phyloP scores from a whole-genome alignment of 768 basidiomycete genomes.

The Dacryopinax primogenitus region DNA sequence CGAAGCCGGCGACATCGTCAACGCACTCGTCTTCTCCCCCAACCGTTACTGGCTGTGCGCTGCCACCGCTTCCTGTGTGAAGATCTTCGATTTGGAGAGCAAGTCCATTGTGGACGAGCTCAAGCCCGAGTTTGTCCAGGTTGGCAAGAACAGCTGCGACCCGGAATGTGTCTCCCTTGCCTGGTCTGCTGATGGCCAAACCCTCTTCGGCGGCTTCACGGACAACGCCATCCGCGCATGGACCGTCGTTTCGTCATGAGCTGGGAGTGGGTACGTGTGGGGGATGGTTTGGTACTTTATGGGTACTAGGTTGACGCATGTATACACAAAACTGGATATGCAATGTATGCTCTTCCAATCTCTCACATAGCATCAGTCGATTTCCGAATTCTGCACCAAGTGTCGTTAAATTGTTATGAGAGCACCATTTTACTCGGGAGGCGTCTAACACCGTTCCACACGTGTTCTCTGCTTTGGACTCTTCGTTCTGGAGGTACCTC shows the following conservation, averaged over 20 bases:
- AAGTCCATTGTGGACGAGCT: constrained; percentile 99
- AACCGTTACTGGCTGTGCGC: constrained; percentile 99
- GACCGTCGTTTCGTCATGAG: constrained; percentile 44
- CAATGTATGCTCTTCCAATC: neutral
- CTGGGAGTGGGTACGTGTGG: neutral
- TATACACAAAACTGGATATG: constrained; percentile 8
- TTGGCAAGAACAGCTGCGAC: constrained; percentile 42
- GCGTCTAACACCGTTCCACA: no score
- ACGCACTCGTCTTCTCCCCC: constrained; percentile 97
- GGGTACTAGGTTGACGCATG: constrained; percentile 5
- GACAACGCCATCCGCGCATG: constrained; percentile 89
- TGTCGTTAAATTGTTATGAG: no score
- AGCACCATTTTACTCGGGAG: no score
- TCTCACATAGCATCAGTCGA: neutral
- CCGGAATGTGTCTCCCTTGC: constrained; percentile 88
- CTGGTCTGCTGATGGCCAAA: constrained; percentile 97
- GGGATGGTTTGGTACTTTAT: constrained; percentile 10
- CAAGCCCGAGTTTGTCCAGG: constrained; percentile 83
- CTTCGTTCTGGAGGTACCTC: no score
- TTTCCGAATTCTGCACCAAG: neutral
- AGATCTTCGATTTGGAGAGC: constrained; percentile 99
- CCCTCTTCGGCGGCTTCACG: constrained; percentile 91
- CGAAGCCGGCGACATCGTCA: constrained; percentile 96
- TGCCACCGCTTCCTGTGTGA: constrained; percentile 91
- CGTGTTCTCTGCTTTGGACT: no score